Evolutionary conservation across 2,329 filamentous ascomycete genomes (phyloP).

Genomic region (Lasiodiplodia theobromae): DNA sequence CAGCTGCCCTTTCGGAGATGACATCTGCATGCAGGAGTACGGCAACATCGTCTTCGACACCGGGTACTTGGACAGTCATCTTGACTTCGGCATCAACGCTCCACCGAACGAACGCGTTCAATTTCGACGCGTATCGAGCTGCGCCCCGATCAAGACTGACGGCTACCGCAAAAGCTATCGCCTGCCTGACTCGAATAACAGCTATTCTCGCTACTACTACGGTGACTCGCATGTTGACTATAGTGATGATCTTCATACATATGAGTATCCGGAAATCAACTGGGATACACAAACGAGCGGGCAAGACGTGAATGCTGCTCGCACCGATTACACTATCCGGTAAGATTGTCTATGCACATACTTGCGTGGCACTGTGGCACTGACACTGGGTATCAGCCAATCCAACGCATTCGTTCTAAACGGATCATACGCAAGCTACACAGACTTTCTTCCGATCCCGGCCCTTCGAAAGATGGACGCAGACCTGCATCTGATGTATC

Average conservation of each 20-base stretch:
- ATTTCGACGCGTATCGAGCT: conserved; percentile 22
- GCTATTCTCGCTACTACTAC: not conserved
- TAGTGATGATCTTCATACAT: not conserved
- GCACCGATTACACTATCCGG: conserved; percentile 6
- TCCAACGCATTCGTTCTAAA: conserved; percentile 3
- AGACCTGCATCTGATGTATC: conserved; percentile 42
- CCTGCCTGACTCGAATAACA: not conserved
- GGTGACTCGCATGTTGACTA: too few relatives aligned
- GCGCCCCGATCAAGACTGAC: conserved; percentile 32
- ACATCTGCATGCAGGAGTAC: conserved; percentile 29
- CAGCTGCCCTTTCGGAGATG: conserved; percentile 32
- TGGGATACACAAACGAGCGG: not conserved
- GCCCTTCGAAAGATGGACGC: conserved; percentile 39
- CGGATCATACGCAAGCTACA: not conserved
- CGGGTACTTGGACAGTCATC: conserved; percentile 35
- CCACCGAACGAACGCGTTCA: conserved; percentile 32
- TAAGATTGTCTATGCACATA: not conserved
- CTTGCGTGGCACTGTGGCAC: not conserved
- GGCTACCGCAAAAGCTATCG: conserved; percentile 12
- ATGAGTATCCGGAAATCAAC: conserved; percentile 3
- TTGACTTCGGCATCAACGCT: conserved; percentile 37
- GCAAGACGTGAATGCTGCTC: not conserved
- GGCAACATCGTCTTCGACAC: conserved; percentile 35
- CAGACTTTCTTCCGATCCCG: conserved; percentile 36
- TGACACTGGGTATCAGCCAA: not conserved